Evolutionary conservation across 148 eudicot species (phyloP).

Genomic region (Rhododendron ovatum): DNA sequence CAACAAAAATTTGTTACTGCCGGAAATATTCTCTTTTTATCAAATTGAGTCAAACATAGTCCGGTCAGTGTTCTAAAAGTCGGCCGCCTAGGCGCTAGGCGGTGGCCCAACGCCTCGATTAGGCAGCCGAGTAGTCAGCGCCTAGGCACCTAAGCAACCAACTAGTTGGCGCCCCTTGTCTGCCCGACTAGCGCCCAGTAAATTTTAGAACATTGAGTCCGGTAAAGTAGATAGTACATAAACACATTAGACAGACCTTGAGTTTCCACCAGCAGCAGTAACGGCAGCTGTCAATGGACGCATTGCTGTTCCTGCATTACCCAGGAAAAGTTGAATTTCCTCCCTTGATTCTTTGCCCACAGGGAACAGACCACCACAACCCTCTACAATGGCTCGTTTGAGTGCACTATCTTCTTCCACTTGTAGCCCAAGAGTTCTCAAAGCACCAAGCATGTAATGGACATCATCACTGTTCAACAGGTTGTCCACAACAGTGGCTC

Average conservation of each 20-base stretch:
- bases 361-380: conserved; percentile 86
- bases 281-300: conserved; percentile 98
- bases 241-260: conserved; percentile 48
- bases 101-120: too few relatives aligned
- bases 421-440: conserved; percentile 81
- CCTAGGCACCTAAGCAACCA: too few relatives aligned
- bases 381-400: conserved; percentile 77
- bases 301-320: conserved; percentile 99
- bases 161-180: too few relatives aligned
- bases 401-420: conserved; percentile 67
- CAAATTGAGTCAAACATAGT: background rate
- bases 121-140: too few relatives aligned
- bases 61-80: background rate
- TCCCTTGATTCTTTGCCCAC: conserved; percentile 57
- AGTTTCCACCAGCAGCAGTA: conserved; percentile 88
- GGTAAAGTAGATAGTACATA: background rate
- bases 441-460: conserved; percentile 94
- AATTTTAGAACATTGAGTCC: background rate
- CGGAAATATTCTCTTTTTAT: background rate
- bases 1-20: background rate
- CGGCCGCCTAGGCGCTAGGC: too few relatives aligned
- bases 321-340: conserved; percentile 86
- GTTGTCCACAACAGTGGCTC: conserved; percentile 88
- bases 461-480: conserved; percentile 89
- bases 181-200: too few relatives aligned